Base-by-base conservation (phyloP, 2,329 filamentous ascomycete genomes). In the Atkinsonella hypoxylon region DNA sequence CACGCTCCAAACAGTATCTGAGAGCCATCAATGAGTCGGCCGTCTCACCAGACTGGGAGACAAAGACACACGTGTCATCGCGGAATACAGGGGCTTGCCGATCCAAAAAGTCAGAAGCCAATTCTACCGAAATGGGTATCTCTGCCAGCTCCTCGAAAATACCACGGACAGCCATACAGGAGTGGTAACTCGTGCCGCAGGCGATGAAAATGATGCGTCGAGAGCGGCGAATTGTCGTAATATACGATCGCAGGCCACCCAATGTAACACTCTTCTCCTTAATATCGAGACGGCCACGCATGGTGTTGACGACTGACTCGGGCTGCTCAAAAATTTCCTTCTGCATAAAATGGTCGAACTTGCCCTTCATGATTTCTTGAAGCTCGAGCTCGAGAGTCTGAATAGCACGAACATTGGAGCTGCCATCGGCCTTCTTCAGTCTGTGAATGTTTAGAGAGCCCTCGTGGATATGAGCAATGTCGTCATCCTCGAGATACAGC, bases 271-370 rank as follows among this genome's bases (percentile, higher is more conserved):
- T 87, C 79, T 94, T 95, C 78, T 96, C 95, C 62, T 82, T 85
- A 54, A 86, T 78, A 70, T 98, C 93, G 62, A 98, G 77, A 74
- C 93, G 93, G 73, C 93, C 93, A 82, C 93, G 89, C 93, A 98
- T 98, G 59, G 93, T 96, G 81, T 98, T 98, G 76, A 98, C 84
- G 55, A 98, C 89, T 13, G 93, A 98, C 74, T 98, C 93, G 65
- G 93, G 93, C 77, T 98, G 93, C 79, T 98, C 93, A 70, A 98
- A 98, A 65, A 98, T 98, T 71, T 98, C 93, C 82, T 98, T 98
- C 71, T 98, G 93, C 93, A 98, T 98, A 79, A 96, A 98, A 76
- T 98, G 93, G 70, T 98, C 93, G 72, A 97, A 98, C 69, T 93
- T 94, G 71, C 93, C 93, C 85, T 98, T 98, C 93, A 98, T 98